Conservation (phyloP, 2,329 filamentous ascomycete species). For the Periglandula ipomoeae region DNA sequence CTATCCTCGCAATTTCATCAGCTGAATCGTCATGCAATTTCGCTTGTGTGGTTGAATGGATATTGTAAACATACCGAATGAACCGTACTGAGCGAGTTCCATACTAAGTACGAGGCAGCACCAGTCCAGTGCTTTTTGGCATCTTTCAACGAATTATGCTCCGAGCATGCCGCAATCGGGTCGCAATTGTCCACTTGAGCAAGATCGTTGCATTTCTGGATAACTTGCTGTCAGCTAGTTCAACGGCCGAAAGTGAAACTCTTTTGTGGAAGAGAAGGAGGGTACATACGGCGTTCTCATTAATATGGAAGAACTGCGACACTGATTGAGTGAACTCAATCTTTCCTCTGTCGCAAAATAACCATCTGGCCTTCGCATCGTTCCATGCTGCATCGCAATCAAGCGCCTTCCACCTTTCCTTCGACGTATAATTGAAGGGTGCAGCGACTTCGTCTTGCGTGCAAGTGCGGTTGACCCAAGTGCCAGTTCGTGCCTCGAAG, state of each 20-base stretch:
- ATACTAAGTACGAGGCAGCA: neutral
- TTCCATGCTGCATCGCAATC: neutral
- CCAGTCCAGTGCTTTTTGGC: neutral
- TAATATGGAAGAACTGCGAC: neutral
- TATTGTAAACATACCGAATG: neutral
- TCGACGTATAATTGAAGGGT: neutral
- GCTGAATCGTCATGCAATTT: neutral
- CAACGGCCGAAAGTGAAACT: neutral
- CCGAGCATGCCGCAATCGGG: neutral
- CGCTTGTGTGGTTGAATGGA: neutral
- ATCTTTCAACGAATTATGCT: neutral
- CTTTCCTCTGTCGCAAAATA: neutral
- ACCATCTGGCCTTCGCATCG: slow-evolving; percentile 1
- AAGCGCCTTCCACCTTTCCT: neutral
- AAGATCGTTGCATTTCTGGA: neutral
- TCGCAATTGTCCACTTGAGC: neutral
- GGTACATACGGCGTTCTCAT: neutral
- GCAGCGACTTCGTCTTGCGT: neutral
- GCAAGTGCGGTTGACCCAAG: neutral
- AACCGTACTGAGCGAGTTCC: neutral
- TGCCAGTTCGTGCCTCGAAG: neutral
- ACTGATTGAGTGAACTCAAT: neutral
- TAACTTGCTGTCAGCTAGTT: neutral
- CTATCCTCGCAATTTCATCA: neutral
- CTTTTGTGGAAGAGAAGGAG: neutral